phyloP scores from a whole-genome alignment of 441 rosid species.

The Macaranga tanarius region DNA sequence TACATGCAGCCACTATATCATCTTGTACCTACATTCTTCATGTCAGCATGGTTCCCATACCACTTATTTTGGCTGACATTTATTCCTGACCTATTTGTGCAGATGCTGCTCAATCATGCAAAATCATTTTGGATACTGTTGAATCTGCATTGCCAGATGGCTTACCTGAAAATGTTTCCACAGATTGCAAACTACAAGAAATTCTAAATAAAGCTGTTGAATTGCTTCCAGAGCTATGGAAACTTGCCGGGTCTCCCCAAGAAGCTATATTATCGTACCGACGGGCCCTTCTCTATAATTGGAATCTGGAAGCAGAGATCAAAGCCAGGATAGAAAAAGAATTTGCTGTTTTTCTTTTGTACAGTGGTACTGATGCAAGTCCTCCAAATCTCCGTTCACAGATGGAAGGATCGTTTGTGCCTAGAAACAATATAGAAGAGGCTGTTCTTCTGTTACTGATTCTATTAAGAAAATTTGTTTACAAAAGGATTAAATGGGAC shows the following conservation, averaged over 20 bases:
- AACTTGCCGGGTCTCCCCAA: constrained; percentile 54
- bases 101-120: constrained; percentile 89
- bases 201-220: constrained; percentile 66
- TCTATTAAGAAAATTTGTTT: constrained; percentile 58
- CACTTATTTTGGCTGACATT: constrained; percentile 17
- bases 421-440: constrained; percentile 79
- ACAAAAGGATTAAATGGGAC: constrained; percentile 67
- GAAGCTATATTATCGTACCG: constrained; percentile 72
- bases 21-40: no score
- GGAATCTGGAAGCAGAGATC: constrained; percentile 68
- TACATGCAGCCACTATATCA: no score
- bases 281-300: constrained; percentile 61
- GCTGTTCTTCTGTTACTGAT: constrained; percentile 77
- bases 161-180: constrained; percentile 50
- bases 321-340: constrained; percentile 63
- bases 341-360: constrained; percentile 71
- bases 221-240: constrained; percentile 82
- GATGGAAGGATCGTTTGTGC: constrained; percentile 67
- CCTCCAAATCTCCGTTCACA: constrained; percentile 78
- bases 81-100: constrained; percentile 35
- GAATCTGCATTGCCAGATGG: constrained; percentile 82
- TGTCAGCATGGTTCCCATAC: not conserved
- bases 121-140: constrained; percentile 68
- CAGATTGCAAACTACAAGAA: constrained; percentile 69
- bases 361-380: constrained; percentile 71